Evolutionary conservation across 2,329 filamentous ascomycete genomes (phyloP).

Genomic region (Ploettnerulaceae sp.): DNA sequence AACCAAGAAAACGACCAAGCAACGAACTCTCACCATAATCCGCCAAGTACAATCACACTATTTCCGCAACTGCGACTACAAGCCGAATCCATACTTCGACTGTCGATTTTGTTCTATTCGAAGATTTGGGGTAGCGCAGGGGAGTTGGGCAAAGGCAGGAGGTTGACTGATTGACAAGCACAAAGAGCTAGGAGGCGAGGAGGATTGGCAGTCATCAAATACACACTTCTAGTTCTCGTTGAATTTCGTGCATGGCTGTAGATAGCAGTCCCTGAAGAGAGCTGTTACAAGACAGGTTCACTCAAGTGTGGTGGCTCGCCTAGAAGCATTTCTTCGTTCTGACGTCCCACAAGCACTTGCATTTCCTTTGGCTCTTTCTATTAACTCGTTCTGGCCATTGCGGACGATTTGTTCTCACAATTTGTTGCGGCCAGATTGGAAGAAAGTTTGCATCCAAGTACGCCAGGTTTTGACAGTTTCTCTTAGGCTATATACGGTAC

Average conservation of each 20-base stretch:
- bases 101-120: neutral
- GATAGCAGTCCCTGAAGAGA: conserved; percentile 34
- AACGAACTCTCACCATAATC: neutral
- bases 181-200: conserved; percentile 22
- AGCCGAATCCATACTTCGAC: neutral
- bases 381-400: conserved; percentile 33
- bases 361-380: conserved; percentile 21
- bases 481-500: no score
- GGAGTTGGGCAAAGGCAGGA: conserved; percentile 22
- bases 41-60: neutral
- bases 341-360: conserved; percentile 23
- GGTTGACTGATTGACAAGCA: conserved; percentile 22
- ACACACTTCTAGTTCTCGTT: conserved; percentile 35
- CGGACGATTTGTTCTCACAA: no score
- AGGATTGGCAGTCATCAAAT: conserved; percentile 34
- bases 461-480: no score
- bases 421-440: no score
- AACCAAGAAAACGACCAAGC: no score
- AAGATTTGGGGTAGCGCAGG: conserved; percentile 20
- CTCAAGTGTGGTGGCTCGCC: conserved; percentile 21
- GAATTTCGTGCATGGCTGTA: conserved; percentile 35
- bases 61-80: neutral
- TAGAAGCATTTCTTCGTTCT: conserved; percentile 24
- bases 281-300: conserved; percentile 23
- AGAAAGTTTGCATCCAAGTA: no score